Evolutionary conservation across 352 stramenopile genomes (phyloP).

Genomic region (Phytophthora tentaculata): DNA sequence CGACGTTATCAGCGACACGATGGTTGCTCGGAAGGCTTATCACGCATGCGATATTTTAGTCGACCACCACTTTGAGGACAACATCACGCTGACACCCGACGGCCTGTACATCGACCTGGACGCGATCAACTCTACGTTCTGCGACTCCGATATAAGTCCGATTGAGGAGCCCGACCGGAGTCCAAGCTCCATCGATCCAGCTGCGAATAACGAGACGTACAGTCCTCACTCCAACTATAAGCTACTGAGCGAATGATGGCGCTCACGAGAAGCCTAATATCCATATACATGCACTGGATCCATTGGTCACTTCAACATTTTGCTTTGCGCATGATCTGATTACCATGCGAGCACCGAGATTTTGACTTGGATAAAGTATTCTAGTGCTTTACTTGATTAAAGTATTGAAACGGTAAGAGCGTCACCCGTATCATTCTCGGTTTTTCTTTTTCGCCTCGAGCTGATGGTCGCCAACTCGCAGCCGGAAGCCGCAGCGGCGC

Average conservation of each 20-base stretch:
- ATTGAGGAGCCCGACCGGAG: not conserved
- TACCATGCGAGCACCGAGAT: slow-evolving; percentile 21
- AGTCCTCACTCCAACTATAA: slow-evolving; percentile 7
- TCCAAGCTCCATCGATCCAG: slow-evolving; percentile 8
- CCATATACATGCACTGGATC: too few relatives aligned
- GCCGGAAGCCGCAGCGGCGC: slow-evolving; percentile 3
- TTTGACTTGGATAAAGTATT: slow-evolving; percentile 24
- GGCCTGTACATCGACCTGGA: slow-evolving; percentile 64
- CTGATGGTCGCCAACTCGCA: slow-evolving; percentile 35
- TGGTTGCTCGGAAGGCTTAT: slow-evolving; percentile 66
- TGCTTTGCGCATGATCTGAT: slow-evolving; percentile 28
- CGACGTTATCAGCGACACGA: slow-evolving; percentile 61
- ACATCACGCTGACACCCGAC: slow-evolving; percentile 59
- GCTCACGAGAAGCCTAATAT: not conserved
- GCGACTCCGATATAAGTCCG: not conserved
- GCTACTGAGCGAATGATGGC: not conserved
- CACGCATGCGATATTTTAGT: slow-evolving; percentile 67
- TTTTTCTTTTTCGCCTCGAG: slow-evolving; percentile 5
- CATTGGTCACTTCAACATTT: slow-evolving; percentile 25
- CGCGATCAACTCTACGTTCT: slow-evolving; percentile 57
- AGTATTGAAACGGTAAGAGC: slow-evolving; percentile 3
- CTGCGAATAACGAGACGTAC: not conserved
- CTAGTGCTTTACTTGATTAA: slow-evolving; percentile 14
- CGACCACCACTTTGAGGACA: slow-evolving; percentile 66
- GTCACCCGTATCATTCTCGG: slow-evolving; percentile 16